Conservation (phyloP, 2,329 filamentous ascomycete species). For the Alternaria alternata region DNA sequence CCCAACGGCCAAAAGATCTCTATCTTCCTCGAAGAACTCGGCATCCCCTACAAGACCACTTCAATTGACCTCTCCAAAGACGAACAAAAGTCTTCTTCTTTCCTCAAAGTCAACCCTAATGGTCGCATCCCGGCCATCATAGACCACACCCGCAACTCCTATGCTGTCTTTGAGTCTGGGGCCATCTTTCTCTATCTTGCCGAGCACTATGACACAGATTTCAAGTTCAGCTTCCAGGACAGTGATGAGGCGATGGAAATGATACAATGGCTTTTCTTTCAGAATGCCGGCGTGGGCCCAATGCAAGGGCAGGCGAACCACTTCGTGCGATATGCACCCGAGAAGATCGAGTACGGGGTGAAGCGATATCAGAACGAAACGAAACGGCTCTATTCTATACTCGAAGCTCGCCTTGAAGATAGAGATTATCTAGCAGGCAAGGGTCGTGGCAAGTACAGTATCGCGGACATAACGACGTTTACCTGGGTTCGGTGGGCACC, state of each 20-base stretch:
- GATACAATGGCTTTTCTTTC: conserved; percentile 73
- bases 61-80: conserved; percentile 71
- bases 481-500: conserved; percentile 73
- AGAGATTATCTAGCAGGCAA: conserved; percentile 67
- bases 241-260: conserved; percentile 78
- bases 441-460: conserved; percentile 59
- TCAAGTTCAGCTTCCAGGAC: conserved; percentile 81
- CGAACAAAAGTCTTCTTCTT: conserved; percentile 80
- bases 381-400: conserved; percentile 76
- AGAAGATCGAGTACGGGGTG: conserved; percentile 80
- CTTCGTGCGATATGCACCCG: conserved; percentile 80
- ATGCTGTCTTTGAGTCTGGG: conserved; percentile 80
- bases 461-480: conserved; percentile 78
- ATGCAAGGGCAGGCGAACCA: conserved; percentile 83
- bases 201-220: conserved; percentile 77
- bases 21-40: conserved; percentile 82
- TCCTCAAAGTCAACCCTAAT: conserved; percentile 87
- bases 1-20: conserved; percentile 89
- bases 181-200: conserved; percentile 82
- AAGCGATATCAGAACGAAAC: conserved; percentile 83
- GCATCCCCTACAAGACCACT: conserved; percentile 44
- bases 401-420: conserved; percentile 71
- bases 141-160: conserved; percentile 71
- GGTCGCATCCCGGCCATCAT: conserved; percentile 86
- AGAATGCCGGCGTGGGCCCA: conserved; percentile 79